Base-by-base conservation (phyloP, 1,139 yeast species). In the Pichia kudriavzevii region DNA sequence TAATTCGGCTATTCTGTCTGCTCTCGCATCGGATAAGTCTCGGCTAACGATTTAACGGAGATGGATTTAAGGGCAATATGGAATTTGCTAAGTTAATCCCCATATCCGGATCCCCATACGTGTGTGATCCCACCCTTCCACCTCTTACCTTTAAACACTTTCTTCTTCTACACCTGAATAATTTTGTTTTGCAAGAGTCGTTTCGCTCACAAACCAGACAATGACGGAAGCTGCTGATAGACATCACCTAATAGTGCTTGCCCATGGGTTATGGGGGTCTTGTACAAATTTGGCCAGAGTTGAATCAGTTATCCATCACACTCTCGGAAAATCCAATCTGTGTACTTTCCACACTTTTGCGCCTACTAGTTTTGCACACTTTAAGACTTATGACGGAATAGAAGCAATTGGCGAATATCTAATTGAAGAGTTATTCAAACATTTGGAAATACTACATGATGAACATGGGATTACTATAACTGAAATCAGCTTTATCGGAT, bases 241-340 rank as follows among this genome's bases (percentile, higher is more conserved):
- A 13, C 28, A 72, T 20, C 95, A 85, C 53, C 60, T 87, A 30
- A 76, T 84, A 50, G 81, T 85, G 13, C 60, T 87, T n/a, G 67
- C 83, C 23, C 95, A 87, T 57, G 95, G 95, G 8, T 64, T 88
- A 22, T 84, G 94, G 83, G 96, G 96, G 3, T 76, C 79, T 28
- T 81, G 91, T 4, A 67, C 68, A 30, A 94, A 87, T 55, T 65
- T 87, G 72, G 60, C 66, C 26, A 66, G 81, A 10, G 59, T 83
- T 32, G 78, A 74, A 45, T 63, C 67, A 19, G 63, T 73, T 12
- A 52, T 85, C 18, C 62, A 63, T 26, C 63, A 64, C 22, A 56
- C 65, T 4, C 28, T 77, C 79, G 52, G 31, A 2, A 38, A 40
- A 7, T 36, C 41, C 2, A 12, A 31, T 4, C 23, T 58, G 7